Evolutionary conservation across 2,329 filamentous ascomycete genomes (phyloP), one percentile per base, ranked within the genome.

Genomic region (Sclerotinia trifoliorum): DNA sequence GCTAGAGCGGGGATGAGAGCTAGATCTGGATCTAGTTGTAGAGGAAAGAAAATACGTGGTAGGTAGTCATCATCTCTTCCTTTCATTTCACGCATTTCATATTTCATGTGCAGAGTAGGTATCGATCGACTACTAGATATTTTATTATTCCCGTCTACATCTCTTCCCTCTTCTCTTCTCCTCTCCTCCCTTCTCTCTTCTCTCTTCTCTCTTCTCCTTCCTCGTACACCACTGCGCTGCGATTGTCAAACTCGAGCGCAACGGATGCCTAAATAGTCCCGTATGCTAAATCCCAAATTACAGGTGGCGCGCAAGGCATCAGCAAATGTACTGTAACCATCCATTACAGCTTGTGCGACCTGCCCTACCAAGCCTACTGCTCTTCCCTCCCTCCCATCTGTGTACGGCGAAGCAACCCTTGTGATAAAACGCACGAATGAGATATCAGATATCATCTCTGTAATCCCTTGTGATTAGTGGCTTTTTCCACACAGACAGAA

Each of bases 271-370:
- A 67, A 62, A 54, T 32, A 26, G 11, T 21, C 19, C 32, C 35
- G 35, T 35, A 21, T 62, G 26, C 56, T 39, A 13, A 66, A 24
- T 46, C 19, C 26, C 49, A 62, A 10, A 39, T 19, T 48, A 35
- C 26, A 42, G 24, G 48, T 67, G 48, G 48, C 65, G 54, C 46
- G 46, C 57, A 67, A 67, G 56, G 65, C 65, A 67, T 67, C 65
- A 67, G 48, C 56, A 7, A 52, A 52, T 67, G 26, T 35, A 44
- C 48, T 35, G 29, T 26, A 26, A 51, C 54, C 17, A 29, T 21
- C 2, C 11, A 39, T 2, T 39, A 39, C 10, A 64, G 46, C 35
- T 17, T 21, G 65, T 66, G n/a, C 54, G 29, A 66, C 65, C 35
- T 63, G 44, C 56, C 57, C 19, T 48, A 32, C 17, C 32, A 32